Evolutionary conservation across 1,284 basidiomycete genomes (phyloP).

Genomic region (Tilletia walkeri): DNA sequence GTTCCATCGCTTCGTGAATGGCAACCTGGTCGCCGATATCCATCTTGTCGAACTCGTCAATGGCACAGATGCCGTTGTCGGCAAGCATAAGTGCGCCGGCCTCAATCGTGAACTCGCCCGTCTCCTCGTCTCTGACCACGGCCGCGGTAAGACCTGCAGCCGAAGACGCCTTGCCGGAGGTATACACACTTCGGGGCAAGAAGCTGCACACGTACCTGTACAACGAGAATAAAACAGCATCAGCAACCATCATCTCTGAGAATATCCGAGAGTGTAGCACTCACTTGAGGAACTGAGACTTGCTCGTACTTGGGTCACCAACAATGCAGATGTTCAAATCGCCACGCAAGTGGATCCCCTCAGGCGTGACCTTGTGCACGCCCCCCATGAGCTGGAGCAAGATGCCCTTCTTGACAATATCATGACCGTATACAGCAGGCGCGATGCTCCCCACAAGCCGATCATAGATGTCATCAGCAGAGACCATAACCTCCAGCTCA

Average conservation of each 20-base stretch:
- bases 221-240: not conserved
- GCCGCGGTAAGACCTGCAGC: constrained; percentile 98
- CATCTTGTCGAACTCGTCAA: constrained; percentile 99
- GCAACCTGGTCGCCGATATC: constrained; percentile 97
- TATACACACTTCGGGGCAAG: constrained; percentile 95
- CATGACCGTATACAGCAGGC: constrained; percentile 96
- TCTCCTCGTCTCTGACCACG: constrained; percentile 97
- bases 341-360: constrained; percentile 94
- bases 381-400: constrained; percentile 99
- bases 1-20: constrained; percentile 99
- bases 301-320: constrained; percentile 93
- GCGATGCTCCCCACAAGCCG: constrained; percentile 91
- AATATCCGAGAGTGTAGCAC: constrained; percentile 44
- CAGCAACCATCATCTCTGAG: not conserved
- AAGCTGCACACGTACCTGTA: constrained; percentile 95
- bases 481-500: constrained; percentile 89
- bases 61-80: constrained; percentile 98
- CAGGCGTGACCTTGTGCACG: constrained; percentile 92
- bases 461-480: constrained; percentile 88
- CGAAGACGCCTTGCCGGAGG: constrained; percentile 96
- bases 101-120: constrained; percentile 98
- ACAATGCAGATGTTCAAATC: constrained; percentile 99
- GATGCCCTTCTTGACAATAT: constrained; percentile 97
- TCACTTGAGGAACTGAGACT: constrained; percentile 97
- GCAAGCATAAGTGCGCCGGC: constrained; percentile 94